phyloP scores from a whole-genome alignment of 345 rosid genomes.

The Citrus unshiu region DNA sequence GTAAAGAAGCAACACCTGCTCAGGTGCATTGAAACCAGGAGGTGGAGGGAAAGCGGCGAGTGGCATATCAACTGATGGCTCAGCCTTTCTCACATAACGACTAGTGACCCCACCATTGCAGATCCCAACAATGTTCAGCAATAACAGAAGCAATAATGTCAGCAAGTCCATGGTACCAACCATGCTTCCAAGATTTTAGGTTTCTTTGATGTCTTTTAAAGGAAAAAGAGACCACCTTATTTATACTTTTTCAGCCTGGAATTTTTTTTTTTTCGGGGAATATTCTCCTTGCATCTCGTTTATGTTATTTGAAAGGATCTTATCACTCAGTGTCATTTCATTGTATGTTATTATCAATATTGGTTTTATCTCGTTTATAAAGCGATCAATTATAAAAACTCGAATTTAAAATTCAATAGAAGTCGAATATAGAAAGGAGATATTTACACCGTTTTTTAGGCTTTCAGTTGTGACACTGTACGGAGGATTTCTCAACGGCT shows the following conservation, averaged over 20 bases:
- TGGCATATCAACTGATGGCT: constrained; percentile 22
- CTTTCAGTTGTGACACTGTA: neutral
- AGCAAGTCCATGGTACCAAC: neutral
- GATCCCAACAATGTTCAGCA: neutral
- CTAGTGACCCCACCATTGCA: constrained; percentile 32
- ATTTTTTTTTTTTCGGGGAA: neutral
- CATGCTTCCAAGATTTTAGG: neutral
- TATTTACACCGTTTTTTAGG: neutral
- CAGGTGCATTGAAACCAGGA: constrained; percentile 30
- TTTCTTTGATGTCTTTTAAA: neutral
- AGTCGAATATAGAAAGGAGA: neutral
- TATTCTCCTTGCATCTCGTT: neutral
- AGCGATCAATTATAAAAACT: neutral
- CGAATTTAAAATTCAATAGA: neutral
- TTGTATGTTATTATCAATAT: neutral
- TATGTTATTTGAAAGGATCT: neutral
- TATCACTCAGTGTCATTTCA: neutral
- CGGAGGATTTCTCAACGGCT: neutral
- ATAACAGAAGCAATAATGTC: neutral
- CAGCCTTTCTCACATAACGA: constrained; percentile 14
- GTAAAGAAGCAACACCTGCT: constrained; percentile 22
- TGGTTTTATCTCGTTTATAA: neutral
- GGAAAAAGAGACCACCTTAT: neutral
- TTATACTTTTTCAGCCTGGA: neutral
- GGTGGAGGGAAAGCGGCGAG: constrained; percentile 17